phyloP scores from a whole-genome alignment of 768 basidiomycete species.

The Tylopilus subfusipes region DNA sequence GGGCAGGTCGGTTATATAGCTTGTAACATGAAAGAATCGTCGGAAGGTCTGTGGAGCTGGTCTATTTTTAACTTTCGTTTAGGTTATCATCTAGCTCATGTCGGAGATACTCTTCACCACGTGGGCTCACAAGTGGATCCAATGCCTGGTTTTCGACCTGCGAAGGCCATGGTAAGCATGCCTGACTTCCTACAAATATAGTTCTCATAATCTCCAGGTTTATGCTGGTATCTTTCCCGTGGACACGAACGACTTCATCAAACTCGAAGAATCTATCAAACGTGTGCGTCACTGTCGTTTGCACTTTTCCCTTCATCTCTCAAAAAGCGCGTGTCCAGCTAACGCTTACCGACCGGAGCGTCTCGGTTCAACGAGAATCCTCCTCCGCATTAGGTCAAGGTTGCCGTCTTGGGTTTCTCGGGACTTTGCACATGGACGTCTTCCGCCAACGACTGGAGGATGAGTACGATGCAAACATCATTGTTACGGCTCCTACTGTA shows the following conservation, averaged over 20 bases:
- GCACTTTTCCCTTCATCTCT: constrained; percentile 3
- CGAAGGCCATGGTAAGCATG: constrained; percentile 81
- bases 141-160: constrained; percentile 86
- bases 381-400: constrained; percentile 95
- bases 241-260: constrained; percentile 85
- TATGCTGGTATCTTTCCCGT: constrained; percentile 94
- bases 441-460: constrained; percentile 96
- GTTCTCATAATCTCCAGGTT: constrained; percentile 49
- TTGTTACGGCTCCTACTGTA: constrained; percentile 94
- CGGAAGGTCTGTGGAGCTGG: constrained; percentile 60
- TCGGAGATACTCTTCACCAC: constrained; percentile 90
- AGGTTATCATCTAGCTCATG: constrained; percentile 56
- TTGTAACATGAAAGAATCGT: constrained; percentile 97
- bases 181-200: not conserved
- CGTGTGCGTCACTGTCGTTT: constrained; percentile 48
- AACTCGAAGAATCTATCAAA: constrained; percentile 94
- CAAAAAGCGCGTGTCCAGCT: constrained; percentile 44
- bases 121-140: constrained; percentile 72
- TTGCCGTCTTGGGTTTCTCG: constrained; percentile 90
- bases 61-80: not conserved
- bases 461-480: constrained; percentile 91
- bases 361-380: constrained; percentile 86
- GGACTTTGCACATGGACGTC: constrained; percentile 95
- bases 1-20: constrained; percentile 88
- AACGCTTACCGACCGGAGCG: constrained; percentile 82